Evolutionary conservation across 352 stramenopile genomes (phyloP), one percentile per base, ranked within the genome.

Genomic region (Phytophthora uliginosa): DNA sequence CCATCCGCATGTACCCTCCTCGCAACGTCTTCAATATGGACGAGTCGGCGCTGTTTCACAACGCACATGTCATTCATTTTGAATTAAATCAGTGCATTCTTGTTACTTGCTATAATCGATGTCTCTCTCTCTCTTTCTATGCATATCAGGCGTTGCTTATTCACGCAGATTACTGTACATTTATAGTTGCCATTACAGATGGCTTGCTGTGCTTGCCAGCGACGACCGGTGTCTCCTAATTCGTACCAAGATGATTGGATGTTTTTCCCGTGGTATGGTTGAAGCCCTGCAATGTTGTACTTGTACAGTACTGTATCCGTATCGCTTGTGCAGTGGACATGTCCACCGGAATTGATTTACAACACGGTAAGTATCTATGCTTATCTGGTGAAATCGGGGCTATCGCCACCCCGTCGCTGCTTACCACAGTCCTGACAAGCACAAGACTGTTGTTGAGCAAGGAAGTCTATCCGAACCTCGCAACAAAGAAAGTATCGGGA

Each of bases 291-390:
- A 52, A 52, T 52, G 45, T 26, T 26, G 18, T 52, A 3, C 28
- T 7, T 31, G 28, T 31, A 31, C 28, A 7, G 28, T 31, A 28
- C 26, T 28, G 28, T 31, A 31, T 31, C 28, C 28, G 28, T 31
- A 31, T 52, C 45, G 45, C 18, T 26, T 52, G 45, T 26, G 5
- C 45, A 24, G 45, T 24, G 45, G 45, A 26, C 20, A 28, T 68
- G 45, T 67, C 47, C 65, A 66, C 56, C 65, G 65, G 64, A 66
- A 71, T 61, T 55, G 65, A 56, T 71, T 66, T 71, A 66, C 64
- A 71, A 61, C 56, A 66, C 58, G 56, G 57, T 58, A 52, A 52
- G 45, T 24, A 48, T 31, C 13, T 42, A 71, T 67, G 65, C 65
- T 72, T 42, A 71, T 61, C 58, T 72, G 65, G 58, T 60, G 57